These are phyloP conservation scores for Talaromyces marneffei DNA, from an alignment of 2,329 filamentous ascomycete genomes.

Conservation along the genomic window DNA sequence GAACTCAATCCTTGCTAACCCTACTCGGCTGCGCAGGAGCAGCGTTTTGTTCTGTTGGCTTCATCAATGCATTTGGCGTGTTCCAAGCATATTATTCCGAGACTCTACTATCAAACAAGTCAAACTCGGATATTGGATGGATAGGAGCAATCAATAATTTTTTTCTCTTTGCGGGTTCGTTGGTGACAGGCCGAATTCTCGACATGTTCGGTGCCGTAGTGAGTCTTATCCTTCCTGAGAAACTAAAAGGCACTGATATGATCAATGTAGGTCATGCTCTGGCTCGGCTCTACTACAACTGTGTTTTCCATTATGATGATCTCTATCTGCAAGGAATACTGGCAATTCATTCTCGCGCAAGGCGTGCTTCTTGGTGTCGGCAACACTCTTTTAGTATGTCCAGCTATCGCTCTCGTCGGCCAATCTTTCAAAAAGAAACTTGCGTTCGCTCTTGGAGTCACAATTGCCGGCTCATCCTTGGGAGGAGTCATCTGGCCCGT, in stretches of 20 bases:
- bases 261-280: slow-evolving; percentile 23
- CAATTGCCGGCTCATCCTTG: slow-evolving; percentile 29
- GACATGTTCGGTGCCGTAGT: slow-evolving; percentile 30
- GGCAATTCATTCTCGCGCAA: slow-evolving; percentile 37
- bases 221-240: not conserved
- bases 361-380: slow-evolving; percentile 29
- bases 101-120: slow-evolving; percentile 21
- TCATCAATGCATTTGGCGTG: slow-evolving; percentile 34
- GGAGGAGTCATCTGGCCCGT: slow-evolving; percentile 35
- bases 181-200: slow-evolving; percentile 25
- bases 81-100: slow-evolving; percentile 31
- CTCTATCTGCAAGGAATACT: slow-evolving; percentile 32
- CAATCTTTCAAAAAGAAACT: slow-evolving; percentile 27
- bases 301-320: slow-evolving; percentile 34
- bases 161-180: slow-evolving; percentile 27
- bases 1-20: slow-evolving; percentile 23
- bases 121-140: slow-evolving; percentile 31
- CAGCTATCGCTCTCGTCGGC: slow-evolving; percentile 27
- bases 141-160: slow-evolving; percentile 29
- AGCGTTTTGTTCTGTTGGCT: slow-evolving; percentile 35
- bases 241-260: not conserved
- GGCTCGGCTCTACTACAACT: slow-evolving; percentile 22
- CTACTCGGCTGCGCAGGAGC: slow-evolving; percentile 27
- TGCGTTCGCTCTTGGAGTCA: slow-evolving; percentile 29
- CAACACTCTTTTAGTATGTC: slow-evolving; percentile 27